Evolutionary conservation across 257 asterid genomes (phyloP), one percentile per base, ranked within the genome.

Genomic region (Nicotiana otophora): DNA sequence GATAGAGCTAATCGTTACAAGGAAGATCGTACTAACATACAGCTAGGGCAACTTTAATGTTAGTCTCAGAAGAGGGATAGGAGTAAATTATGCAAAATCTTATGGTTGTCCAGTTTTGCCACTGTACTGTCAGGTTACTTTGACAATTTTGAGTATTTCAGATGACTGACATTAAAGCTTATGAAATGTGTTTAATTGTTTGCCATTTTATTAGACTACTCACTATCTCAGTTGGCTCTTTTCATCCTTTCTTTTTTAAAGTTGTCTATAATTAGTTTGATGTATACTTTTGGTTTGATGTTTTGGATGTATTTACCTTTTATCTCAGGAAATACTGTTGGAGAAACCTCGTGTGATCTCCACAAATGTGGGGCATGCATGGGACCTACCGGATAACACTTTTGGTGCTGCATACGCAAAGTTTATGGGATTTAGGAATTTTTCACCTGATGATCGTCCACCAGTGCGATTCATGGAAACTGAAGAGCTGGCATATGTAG

Each of bases 381-480:
- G 98, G 98, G 99, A 96, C 86, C 87, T 91, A n/a, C 96, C 98
- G 28, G 78, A 91, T 1, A 94, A 94, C 88, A 96, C 99, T 78
- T 94, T 96, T 69, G 99, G 99, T 31, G 95, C 98, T 63, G 98
- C 99, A 39, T 96, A 96, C 82, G 98, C 98, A 46, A 91, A 85
- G 46, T 96, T 96, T 75, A 96, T 96, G 99, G 99, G 98, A 86
- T 92, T 96, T 19, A 88, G 97, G 81, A 96, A 94, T 62, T 96
- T 96, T 91, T 94, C 99, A 60, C 99, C 98, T 0, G 96, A 94
- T 85, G 98, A 94, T 64, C 86, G 99, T 31, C 98, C 99, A 69
- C 99, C 99, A 3, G 97, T 94, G 80, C 91, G 97, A 85, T 96
- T 96, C 90, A 93, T 96, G 97, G 99, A 94, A 87, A 86, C 97